Base-by-base conservation (phyloP, 2,329 filamentous ascomycete species). In the Mariannaea elegans region DNA sequence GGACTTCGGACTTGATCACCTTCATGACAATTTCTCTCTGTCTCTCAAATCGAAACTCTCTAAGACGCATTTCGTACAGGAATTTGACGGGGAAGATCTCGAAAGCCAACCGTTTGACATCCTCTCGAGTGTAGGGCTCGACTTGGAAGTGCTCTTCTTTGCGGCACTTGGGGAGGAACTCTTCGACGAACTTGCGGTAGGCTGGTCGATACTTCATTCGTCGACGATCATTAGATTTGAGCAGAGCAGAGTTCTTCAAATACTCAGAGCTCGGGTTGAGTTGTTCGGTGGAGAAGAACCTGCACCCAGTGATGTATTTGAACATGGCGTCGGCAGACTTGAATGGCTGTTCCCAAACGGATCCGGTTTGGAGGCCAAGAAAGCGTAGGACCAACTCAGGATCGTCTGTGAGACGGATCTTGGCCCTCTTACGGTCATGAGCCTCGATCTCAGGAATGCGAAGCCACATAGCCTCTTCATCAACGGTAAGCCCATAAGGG, bases 381-480 rank as follows among this genome's bases (percentile, higher is more conserved):
- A 94, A 92, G 0, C 74, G 49, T 13, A 94, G 79, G 0, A 88
- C 81, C 14, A 80, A 69, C 1, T 64, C 64, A 0, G 90, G 87
- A 10, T 90, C 80, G 1, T 74, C 74, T 0, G 87, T 88, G 1
- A 94, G 79, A 13, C 86, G 80, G 1, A 94, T 68, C 57, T 84
- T 84, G 46, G 86, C 78, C 57, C 80, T 80, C 59, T 85, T 86
- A 60, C 79, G 81, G 71, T 92, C 79, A 2, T 78, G 63, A 0
- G 72, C 62, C 67, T 94, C 91, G 31, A 93, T 87, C 70, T 92
- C 88, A 4, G 84, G 81, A 14, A 94, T 82, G 0, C 90, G 84
- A 0, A 94, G 67, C 71, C 83, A 86, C 1, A 95, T 74, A 2
- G 86, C 90, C 12, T 72, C 73, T 49, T 91, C 85, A 64, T 87